Evolutionary conservation across 1,139 yeast species (phyloP), one percentile per base, ranked within the genome.

Genomic region (Suhomyces guaymorum): DNA sequence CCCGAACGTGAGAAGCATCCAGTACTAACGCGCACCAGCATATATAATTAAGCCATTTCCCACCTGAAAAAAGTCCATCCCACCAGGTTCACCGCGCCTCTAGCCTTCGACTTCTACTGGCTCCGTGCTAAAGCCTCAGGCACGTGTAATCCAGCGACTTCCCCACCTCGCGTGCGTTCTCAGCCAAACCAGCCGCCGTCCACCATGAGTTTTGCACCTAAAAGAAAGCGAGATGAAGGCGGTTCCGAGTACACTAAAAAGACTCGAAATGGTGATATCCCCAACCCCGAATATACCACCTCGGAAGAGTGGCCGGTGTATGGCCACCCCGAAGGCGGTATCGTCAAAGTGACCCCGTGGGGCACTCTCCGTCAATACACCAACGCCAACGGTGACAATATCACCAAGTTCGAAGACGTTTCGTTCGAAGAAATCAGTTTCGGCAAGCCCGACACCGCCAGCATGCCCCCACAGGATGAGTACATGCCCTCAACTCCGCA

Each of bases 291-390:
- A 33, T 40, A 46, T 41, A 46, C 59, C 15, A 53, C 61, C 13
- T 57, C 66, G 10, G 61, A 68, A 26, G 81, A 78, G 39, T 80
- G 81, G 75, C 82, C 85, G 3, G 66, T 73, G 32, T 80, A 75
- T 48, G 63, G 70, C 35, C 84, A 78, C 41, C 86, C 86, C 2
- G 78, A 78, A 14, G 86, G 86, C 5, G 85, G 85, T 0, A 63
- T 68, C 15, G 71, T 80, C 32, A 80, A 79, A 51, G 75, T 79
- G 37, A 77, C 84, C 0, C 85, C 86, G 5, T 75, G 81, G 67
- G 86, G 86, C 37, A 49, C 57, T 36, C 47, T 38, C 28, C 42
- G 75, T 35, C 73, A 69, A 42, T 65, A 49, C 46, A 51, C 53
- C 27, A 54, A 63, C 37, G 47, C 48, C 10, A 59, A 59, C 16